A percentile compares a stretch with the other conserved stretches of the same genome.
phyloP scores from a whole-genome alignment of 805 yeast genomes.

The Myxozyma lipomycoides region DNA sequence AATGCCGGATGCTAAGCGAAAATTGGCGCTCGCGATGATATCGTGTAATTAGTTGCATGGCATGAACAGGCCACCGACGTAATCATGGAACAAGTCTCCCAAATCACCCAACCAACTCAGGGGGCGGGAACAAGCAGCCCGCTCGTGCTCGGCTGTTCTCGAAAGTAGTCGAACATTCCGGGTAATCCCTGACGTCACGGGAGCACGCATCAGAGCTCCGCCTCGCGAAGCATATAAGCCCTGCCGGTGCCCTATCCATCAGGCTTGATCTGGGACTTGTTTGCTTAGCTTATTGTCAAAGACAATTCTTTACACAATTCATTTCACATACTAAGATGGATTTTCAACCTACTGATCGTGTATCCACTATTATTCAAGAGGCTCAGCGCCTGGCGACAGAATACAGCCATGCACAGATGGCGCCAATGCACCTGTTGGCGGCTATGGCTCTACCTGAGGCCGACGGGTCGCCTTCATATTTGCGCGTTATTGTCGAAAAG shows the following conservation, averaged over 20 bases:
- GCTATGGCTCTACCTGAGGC: slow-evolving; percentile 75
- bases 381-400: slow-evolving; percentile 82
- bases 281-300: no score
- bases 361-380: slow-evolving; percentile 70
- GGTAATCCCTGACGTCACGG: background rate
- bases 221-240: background rate
- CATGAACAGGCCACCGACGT: background rate
- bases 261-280: no score
- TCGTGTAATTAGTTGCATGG: background rate
- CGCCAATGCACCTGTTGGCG: slow-evolving; percentile 87
- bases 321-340: slow-evolving; percentile 18
- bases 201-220: background rate
- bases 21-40: no score
- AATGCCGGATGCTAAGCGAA: no score
- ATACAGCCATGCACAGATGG: slow-evolving; percentile 74
- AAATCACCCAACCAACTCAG: no score
- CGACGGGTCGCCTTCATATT: slow-evolving; percentile 53
- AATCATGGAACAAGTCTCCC: no score
- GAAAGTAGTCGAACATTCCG: background rate
- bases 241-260: no score
- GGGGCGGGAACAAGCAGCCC: no score
- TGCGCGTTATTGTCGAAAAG: slow-evolving; percentile 77
- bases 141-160: no score
- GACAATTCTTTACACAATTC: no score
- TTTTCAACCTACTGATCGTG: slow-evolving; percentile 85